Percentiles rank a stretch among this genome's conserved stretches.
Conservation (phyloP, 1,284 basidiomycete genomes). For the Bjerkandera adusta region DNA sequence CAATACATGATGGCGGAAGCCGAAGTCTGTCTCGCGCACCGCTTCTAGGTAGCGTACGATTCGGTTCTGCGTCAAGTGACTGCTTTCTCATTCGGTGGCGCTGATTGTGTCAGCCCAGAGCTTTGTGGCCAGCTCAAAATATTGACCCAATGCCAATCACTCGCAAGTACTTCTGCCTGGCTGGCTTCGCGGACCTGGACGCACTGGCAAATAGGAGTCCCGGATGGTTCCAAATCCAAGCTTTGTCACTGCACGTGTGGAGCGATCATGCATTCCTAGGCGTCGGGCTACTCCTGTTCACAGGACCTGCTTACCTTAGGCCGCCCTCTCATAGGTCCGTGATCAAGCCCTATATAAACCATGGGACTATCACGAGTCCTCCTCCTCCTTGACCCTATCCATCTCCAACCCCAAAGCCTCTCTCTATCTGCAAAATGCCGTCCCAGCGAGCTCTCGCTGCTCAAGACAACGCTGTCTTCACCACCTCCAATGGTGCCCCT, state of each 20-base stretch:
- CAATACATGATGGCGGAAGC: constrained; percentile 6
- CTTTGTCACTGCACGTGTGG: constrained; percentile 16
- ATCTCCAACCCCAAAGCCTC: constrained; percentile 4
- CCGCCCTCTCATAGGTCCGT: constrained; percentile 13
- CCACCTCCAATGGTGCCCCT: constrained; percentile 80
- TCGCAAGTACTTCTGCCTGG: not conserved
- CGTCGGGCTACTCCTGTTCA: constrained; percentile 5
- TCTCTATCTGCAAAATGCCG: constrained; percentile 46
- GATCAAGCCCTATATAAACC: constrained; percentile 11
- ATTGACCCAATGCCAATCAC: no score
- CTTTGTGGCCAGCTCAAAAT: not conserved
- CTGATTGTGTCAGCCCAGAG: not conserved
- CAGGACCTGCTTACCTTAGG: constrained; percentile 18
- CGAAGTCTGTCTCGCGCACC: not conserved
- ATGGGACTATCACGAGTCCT: constrained; percentile 1
- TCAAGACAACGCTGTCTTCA: constrained; percentile 69
- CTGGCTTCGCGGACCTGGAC: constrained; percentile 15
- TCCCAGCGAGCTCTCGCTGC: constrained; percentile 55
- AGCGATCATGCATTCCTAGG: constrained; percentile 9
- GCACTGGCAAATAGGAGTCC: no score
- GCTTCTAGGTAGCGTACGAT: not conserved
- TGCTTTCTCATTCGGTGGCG: not conserved
- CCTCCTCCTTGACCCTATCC: constrained; percentile 15
- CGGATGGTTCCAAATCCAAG: no score
- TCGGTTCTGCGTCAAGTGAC: constrained; percentile 6